Evolutionary conservation across 2,329 filamentous ascomycete genomes (phyloP), one percentile per base, ranked within the genome.

Genomic region (Talaromyces sp.): DNA sequence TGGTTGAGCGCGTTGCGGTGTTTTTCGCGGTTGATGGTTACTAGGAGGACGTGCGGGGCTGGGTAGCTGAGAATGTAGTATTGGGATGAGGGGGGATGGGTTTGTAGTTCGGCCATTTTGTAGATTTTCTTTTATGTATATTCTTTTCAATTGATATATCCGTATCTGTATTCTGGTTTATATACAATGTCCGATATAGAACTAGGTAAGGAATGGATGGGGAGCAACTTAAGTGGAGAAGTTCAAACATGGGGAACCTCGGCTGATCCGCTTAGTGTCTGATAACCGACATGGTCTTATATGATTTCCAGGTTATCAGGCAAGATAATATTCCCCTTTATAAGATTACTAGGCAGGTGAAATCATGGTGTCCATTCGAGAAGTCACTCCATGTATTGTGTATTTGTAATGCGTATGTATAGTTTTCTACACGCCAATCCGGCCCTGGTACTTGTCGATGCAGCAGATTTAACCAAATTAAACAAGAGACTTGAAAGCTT

Each of bases 1-100:
- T 65, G 64, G 58, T 73, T 74, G 64, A 79, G 77, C 63, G 74
- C 75, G 66, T 79, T 79, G 57, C 78, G 71, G 13, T 71, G 67
- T 45, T 70, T 66, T 9, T 73, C 71, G 10, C 77, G 72, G 61
- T 75, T 75, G 60, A 79, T 72, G 46, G 78, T 76, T 59, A 81
- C 73, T 57, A 81, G 71, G 60, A 80, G 68, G 69, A 80, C 67
- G 63, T 75, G 69, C 40, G 74, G 67, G 60, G 71, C 63, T 63
- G 80, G 80, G 70, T 77, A 76, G 53, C 68, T 65, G 61, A 78
- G 67, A 50, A 65, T 62, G 53, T 67, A 67, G 62, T 69, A 62
- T 61, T 70, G 62, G 2, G 68, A 67, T 70, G 11, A 69, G 72
- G 41, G 66, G 64, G 52, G 57, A 69, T 54, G 50, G 17, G 45